phyloP scores from a whole-genome alignment of 179 eudicot species.

The Gypsophila paniculata region DNA sequence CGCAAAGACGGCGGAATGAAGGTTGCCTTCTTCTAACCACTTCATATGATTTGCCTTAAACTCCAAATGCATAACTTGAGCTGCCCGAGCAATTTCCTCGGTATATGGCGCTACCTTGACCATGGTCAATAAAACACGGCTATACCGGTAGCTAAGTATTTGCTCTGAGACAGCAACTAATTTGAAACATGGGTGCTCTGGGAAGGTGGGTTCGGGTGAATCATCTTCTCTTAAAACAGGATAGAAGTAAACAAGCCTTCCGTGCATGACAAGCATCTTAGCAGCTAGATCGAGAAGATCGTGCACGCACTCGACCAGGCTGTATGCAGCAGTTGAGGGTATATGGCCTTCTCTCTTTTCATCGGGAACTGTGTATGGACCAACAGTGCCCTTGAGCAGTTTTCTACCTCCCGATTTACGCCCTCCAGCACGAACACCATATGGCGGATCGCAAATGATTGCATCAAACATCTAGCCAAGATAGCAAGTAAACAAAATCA shows the following conservation, averaged over 20 bases:
- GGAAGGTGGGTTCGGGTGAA: conserved; percentile 54
- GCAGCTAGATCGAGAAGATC: conserved; percentile 90
- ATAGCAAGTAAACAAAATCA: background rate
- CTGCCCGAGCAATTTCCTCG: conserved; percentile 57
- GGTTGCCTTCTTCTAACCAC: conserved; percentile 94
- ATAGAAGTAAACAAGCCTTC: conserved; percentile 87
- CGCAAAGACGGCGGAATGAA: conserved; percentile 84
- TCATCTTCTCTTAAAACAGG: conserved; percentile 80
- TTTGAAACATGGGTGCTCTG: conserved; percentile 88
- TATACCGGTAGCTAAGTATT: conserved; percentile 79
- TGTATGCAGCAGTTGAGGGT: conserved; percentile 90
- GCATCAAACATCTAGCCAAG: conserved; percentile 70
- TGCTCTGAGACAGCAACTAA: conserved; percentile 76
- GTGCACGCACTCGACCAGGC: conserved; percentile 92
- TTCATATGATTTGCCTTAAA: conserved; percentile 82
- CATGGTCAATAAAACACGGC: conserved; percentile 86
- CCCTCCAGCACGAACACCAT: conserved; percentile 98
- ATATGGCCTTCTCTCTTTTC: conserved; percentile 86
- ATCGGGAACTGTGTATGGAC: conserved; percentile 91
- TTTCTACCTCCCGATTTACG: conserved; percentile 99
- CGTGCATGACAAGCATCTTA: conserved; percentile 82
- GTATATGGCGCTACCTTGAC: conserved; percentile 73
- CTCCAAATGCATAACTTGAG: conserved; percentile 64
- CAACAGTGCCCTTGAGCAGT: conserved; percentile 70
- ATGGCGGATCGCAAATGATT: conserved; percentile 95